phyloP scores from a whole-genome alignment of 116 monocot genomes.

The Iris pallida region DNA sequence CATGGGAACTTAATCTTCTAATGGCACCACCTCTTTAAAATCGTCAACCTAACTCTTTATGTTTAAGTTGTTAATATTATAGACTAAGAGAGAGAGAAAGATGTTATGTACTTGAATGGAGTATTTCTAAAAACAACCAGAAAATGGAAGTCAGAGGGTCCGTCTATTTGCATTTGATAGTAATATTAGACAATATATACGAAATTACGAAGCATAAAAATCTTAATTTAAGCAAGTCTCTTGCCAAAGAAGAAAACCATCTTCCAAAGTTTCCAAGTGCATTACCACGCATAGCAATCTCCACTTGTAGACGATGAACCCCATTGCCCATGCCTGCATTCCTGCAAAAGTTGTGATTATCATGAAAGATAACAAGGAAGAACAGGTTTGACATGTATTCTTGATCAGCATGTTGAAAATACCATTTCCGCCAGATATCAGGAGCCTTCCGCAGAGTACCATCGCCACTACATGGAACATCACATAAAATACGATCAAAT shows the following conservation, averaged over 20 bases:
- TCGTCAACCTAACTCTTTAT: no score
- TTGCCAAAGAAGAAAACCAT: background rate
- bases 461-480: conserved; percentile 98
- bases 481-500: conserved; percentile 96
- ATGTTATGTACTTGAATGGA: no score
- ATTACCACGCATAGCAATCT: conserved; percentile 91
- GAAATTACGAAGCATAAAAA: background rate
- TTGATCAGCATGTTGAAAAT: background rate
- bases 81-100: no score
- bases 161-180: no score
- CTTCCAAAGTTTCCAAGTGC: background rate
- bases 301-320: conserved; percentile 84
- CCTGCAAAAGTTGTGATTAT: conserved; percentile 39
- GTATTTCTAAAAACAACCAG: no score
- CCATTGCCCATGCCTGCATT: conserved; percentile 98
- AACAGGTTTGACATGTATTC: background rate
- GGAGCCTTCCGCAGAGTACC: conserved; percentile 95
- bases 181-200: background rate
- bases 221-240: background rate
- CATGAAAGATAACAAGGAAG: conserved; percentile 7
- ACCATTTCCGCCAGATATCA: conserved; percentile 99
- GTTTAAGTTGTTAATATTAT: no score
- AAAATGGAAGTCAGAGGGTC: no score
- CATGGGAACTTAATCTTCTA: no score
- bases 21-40: no score